Percentiles rank a stretch among this genome's conserved stretches.
Evolutionary conservation across 2,329 filamentous ascomycete genomes (phyloP).

Genomic region (Thielaviopsis musarum): DNA sequence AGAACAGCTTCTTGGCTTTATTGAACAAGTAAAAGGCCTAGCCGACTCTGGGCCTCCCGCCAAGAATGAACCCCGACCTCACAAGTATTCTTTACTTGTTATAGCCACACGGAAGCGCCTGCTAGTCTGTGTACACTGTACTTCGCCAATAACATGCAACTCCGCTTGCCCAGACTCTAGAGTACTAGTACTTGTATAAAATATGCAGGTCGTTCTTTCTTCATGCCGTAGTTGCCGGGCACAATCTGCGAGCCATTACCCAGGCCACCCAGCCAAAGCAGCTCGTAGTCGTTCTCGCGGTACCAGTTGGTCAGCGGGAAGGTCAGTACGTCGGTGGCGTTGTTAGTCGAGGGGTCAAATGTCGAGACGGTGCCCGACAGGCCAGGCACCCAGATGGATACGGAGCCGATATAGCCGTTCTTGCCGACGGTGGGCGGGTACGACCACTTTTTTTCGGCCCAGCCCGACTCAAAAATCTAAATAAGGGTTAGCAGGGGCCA

Average conservation of each 20-base stretch:
- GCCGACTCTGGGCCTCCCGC: too few species aligned
- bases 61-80: too few species aligned
- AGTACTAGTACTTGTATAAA: too few species aligned
- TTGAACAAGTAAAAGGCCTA: too few species aligned
- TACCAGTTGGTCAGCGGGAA: conserved; percentile 8
- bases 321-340: not conserved
- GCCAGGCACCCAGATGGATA: conserved; percentile 8
- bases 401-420: conserved; percentile 25
- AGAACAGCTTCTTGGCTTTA: too few species aligned
- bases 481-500: not conserved
- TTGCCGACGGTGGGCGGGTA: conserved; percentile 24
- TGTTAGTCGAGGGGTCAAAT: not conserved
- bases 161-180: too few species aligned
- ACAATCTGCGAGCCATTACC: conserved; percentile 16
- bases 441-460: conserved; percentile 24
- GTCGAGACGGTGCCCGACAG: not conserved
- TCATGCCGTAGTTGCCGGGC: conserved; percentile 16
- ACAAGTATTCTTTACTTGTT: too few species aligned
- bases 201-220: too few species aligned
- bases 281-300: not conserved
- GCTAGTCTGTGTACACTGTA: too few species aligned
- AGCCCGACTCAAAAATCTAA: conserved; percentile 24
- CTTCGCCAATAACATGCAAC: too few species aligned
- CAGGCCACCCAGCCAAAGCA: conserved; percentile 16
- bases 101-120: too few species aligned